Evolutionary conservation across 345 rosid genomes (phyloP), one percentile per base, ranked within the genome.

Genomic region (Eucalyptus cloeziana): DNA sequence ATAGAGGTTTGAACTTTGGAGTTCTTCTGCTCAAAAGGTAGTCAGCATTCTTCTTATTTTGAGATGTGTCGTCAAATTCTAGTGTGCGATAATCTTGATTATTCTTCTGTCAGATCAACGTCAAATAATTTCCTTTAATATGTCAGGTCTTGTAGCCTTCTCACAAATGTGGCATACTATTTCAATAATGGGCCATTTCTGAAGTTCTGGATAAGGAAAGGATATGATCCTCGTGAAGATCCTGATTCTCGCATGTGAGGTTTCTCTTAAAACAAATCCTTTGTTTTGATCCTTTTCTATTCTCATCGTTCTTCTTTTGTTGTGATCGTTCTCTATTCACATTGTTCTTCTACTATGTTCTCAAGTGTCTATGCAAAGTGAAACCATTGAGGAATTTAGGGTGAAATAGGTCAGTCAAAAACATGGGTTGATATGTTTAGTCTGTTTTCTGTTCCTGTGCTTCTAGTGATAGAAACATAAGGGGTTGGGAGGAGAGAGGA

Each of bases 151-250:
- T 93, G 89, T 91, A 96, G 99, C 94, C 96, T 94, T 92, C 93
- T 98, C 76, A 94, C 96, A 90, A 93, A 95, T 83, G 94, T 95
- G 89, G 99, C 98, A 13, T 98, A 98, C 94, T 98, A 98, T 94
- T 98, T 98, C 83, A 94, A 96, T 45, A 91, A 92, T 88, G 99
- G 99, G 88, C 99, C 99, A 49, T 97, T 94, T 95, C 95, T 90
- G 88, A 95, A 95, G 91, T 96, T 98, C 92, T 98, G 99, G 99
- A 96, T 98, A 90, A 96, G 90, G 91, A 97, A 96, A 93, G 99
- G 98, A 91, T 98, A 98, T 90, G 99, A 98, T 93, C 99, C 99
- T 87, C 96, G 98, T 80, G 93, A 92, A 91, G 99, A 98, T 94
- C 99, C 99, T 40, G 97, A 96, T 89, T 97, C 99, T 90, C 94